Evolutionary conservation across 176 grass and related monocot species (phyloP).

Genomic region (Aegilops speltoides): DNA sequence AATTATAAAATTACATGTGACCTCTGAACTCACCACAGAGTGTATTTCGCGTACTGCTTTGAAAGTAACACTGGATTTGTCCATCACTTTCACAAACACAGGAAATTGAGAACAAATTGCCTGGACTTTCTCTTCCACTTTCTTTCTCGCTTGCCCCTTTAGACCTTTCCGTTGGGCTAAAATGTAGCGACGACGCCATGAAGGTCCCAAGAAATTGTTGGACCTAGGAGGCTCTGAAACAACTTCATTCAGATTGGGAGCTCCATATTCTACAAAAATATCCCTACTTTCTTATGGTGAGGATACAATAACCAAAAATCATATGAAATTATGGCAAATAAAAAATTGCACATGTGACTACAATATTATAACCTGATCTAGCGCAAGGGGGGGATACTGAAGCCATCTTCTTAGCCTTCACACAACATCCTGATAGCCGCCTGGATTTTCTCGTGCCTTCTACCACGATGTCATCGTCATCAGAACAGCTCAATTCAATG

Average conservation of each 20-base stretch:
- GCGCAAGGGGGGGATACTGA: not conserved
- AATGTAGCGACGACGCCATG: not conserved
- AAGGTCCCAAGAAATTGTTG: not conserved
- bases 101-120: too few species aligned
- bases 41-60: too few species aligned
- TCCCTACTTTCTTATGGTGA: not conserved
- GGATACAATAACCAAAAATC: not conserved
- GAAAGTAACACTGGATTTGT: too few species aligned
- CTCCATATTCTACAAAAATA: not conserved
- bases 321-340: not conserved
- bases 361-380: not conserved
- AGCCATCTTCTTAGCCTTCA: not conserved
- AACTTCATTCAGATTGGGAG: not conserved
- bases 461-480: not conserved
- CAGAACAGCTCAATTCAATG: not conserved
- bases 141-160: too few species aligned
- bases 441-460: not conserved
- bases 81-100: too few species aligned
- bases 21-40: too few species aligned
- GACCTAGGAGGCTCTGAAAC: not conserved
- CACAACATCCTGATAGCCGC: not conserved
- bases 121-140: too few species aligned
- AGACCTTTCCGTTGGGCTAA: not conserved
- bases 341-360: not conserved
- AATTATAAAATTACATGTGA: too few species aligned